Percentiles rank a stretch among this genome's conserved stretches.
Conservation (phyloP, 148 eudicot genomes). For the Rhododendron williamsianum region DNA sequence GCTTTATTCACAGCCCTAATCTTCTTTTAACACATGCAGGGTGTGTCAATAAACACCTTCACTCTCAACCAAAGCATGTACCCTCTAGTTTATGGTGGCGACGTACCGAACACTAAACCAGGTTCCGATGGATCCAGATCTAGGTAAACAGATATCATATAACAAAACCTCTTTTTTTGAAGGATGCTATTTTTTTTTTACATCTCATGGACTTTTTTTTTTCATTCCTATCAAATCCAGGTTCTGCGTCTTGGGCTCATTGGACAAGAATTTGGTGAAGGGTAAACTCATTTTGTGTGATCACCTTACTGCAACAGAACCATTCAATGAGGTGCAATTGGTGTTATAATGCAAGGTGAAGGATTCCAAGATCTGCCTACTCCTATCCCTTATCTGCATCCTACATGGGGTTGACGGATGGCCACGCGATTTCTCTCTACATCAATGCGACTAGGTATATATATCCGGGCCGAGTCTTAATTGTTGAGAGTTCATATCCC, state of each 20-base stretch:
- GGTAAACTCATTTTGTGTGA: background rate
- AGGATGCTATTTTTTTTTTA: too few species aligned
- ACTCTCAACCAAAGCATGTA: background rate
- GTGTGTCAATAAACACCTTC: background rate
- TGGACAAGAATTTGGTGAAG: background rate
- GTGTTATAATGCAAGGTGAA: background rate
- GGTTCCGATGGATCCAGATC: background rate
- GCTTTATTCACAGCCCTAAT: too few species aligned
- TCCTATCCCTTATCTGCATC: background rate
- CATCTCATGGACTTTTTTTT: too few species aligned
- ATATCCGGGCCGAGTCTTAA: too few species aligned
- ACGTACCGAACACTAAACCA: background rate
- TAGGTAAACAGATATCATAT: too few species aligned
- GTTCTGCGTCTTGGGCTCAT: background rate
- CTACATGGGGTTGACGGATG: background rate
- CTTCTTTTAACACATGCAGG: background rate
- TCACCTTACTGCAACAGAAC: background rate
- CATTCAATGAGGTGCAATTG: background rate
- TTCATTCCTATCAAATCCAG: background rate
- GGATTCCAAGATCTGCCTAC: background rate
- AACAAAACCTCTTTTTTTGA: too few species aligned
- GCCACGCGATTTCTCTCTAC: too few species aligned
- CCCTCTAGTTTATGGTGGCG: background rate
- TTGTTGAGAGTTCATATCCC: too few species aligned
- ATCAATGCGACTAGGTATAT: too few species aligned